Evolutionary conservation across 495 filamentous ascomycete genomes (phyloP).

Genomic region (Penicillium cataractarum): DNA sequence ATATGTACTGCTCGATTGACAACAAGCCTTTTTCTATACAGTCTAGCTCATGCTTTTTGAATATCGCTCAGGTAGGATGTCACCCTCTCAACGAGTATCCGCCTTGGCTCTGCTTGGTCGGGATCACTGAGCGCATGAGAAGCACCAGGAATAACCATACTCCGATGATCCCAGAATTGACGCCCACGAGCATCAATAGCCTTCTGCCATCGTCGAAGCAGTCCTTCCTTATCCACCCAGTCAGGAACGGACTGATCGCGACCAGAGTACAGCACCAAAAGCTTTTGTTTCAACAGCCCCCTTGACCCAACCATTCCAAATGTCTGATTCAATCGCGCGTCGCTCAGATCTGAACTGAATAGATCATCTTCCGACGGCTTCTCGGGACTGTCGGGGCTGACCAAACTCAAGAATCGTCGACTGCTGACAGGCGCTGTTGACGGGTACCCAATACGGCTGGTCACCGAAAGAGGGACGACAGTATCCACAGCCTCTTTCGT

Average conservation of each 20-base stretch:
- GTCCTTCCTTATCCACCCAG: conserved; percentile 61
- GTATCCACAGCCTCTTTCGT: conserved; percentile 32
- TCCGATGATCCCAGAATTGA: conserved; percentile 43
- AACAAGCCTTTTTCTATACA: no score
- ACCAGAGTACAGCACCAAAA: conserved; percentile 63
- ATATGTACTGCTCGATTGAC: no score
- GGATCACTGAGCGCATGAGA: conserved; percentile 52
- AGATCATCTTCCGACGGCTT: conserved; percentile 77
- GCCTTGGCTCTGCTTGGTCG: conserved; percentile 48
- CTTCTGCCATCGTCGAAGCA: conserved; percentile 67
- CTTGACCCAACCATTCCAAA: conserved; percentile 64
- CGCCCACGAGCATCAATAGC: conserved; percentile 45
- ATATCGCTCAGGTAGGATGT: conserved; percentile 33
- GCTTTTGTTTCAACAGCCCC: conserved; percentile 53
- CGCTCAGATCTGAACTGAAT: conserved; percentile 76
- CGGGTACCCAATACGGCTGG: conserved; percentile 40
- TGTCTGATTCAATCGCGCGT: conserved; percentile 55
- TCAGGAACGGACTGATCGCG: conserved; percentile 71
- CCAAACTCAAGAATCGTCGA: conserved; percentile 70
- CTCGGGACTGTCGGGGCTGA: conserved; percentile 53
- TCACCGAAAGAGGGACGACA: conserved; percentile 40
- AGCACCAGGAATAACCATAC: conserved; percentile 48
- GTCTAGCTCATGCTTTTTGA: conserved; percentile 13
- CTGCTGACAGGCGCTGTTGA: conserved; percentile 56
- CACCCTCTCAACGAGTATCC: conserved; percentile 42